phyloP scores from a whole-genome alignment of 2,329 filamentous ascomycete species.

The Xylariaceae sp. region DNA sequence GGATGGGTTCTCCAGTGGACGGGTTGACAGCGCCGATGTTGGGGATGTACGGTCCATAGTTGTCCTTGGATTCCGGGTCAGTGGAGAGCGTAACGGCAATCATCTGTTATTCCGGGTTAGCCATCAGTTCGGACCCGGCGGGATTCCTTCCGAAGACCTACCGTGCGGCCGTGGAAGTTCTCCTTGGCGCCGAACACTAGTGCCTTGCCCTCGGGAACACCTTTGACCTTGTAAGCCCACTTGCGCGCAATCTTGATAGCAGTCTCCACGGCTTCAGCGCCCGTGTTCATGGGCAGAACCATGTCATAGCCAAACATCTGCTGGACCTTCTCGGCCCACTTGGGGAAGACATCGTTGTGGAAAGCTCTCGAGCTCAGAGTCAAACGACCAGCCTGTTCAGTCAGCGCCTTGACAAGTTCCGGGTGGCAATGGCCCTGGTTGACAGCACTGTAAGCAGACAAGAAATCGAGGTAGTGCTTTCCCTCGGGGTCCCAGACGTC shows the following conservation, averaged over 20 bases:
- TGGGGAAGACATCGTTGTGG: conserved; percentile 96
- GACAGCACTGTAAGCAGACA: conserved; percentile 95
- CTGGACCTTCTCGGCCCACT: conserved; percentile 89
- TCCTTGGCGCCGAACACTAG: conserved; percentile 78
- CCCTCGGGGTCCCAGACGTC: conserved; percentile 97
- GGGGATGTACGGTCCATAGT: conserved; percentile 95
- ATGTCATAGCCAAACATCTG: conserved; percentile 91
- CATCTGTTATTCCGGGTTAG: conserved; percentile 52
- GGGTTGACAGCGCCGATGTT: conserved; percentile 75
- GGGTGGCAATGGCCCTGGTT: conserved; percentile 99
- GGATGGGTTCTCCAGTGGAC: conserved; percentile 68
- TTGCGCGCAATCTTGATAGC: conserved; percentile 94
- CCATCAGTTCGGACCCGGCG: not conserved
- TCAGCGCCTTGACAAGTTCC: conserved; percentile 83
- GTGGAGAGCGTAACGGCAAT: conserved; percentile 92
- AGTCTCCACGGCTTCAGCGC: conserved; percentile 92
- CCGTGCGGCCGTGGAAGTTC: conserved; percentile 95
- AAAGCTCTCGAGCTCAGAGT: conserved; percentile 93
- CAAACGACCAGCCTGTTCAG: conserved; percentile 81
- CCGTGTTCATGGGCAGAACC: conserved; percentile 97
- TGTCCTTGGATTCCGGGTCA: conserved; percentile 90
- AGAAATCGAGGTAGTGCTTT: conserved; percentile 92
- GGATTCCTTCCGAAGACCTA: conserved; percentile 35
- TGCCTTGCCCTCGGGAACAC: conserved; percentile 77
- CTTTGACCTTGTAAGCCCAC: conserved; percentile 97